Evolutionary conservation across 2,329 filamentous ascomycete genomes (phyloP), one percentile per base, ranked within the genome.

Genomic region (Fusarium nurragi): DNA sequence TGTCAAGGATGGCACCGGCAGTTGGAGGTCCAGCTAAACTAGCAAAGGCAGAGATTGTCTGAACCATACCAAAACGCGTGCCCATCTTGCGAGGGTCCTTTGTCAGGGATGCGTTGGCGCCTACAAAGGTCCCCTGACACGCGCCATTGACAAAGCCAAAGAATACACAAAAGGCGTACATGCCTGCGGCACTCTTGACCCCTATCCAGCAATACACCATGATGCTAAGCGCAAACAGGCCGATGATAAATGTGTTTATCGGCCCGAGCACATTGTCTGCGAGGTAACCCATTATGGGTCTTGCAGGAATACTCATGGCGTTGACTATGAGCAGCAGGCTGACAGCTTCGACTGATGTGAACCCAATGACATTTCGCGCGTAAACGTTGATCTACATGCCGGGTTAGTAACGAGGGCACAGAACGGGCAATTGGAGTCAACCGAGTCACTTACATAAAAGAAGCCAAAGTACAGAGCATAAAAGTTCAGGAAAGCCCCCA

Each of bases 251-350:
- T 2, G 70, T 72, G 65, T 87, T 88, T 52, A 88, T 74, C 0
- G 83, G 80, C 3, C 86, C 85, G 12, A 71, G 1, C 10, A 82
- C 73, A 52, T 77, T 75, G 77, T 90, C 88, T 9, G 88, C 87
- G 4, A 89, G 68, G 65, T 82, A 78, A 68, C 84, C 87, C 3
- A 87, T 87, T 1, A 88, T 68, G 9, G 89, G 62, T 1, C 89
- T 84, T 16, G 86, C 87, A 6, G 84, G 64, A 16, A 86, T 67
- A 4, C 88, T 86, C 30, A 88, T 79, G 26, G 84, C 87, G 74
- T 91, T 92, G 71, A 90, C 77, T 22, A 90, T 78, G n/a, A 91
- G 80, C 13, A 92, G 77, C 14, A 91, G 74, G 65, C 81, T 80
- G 3, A 73, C 72, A 10, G 75, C 75, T 46, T 89, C 84, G 50